Base-by-base conservation (phyloP, 805 yeast genomes). In the Yamadazyma phyllophila region DNA sequence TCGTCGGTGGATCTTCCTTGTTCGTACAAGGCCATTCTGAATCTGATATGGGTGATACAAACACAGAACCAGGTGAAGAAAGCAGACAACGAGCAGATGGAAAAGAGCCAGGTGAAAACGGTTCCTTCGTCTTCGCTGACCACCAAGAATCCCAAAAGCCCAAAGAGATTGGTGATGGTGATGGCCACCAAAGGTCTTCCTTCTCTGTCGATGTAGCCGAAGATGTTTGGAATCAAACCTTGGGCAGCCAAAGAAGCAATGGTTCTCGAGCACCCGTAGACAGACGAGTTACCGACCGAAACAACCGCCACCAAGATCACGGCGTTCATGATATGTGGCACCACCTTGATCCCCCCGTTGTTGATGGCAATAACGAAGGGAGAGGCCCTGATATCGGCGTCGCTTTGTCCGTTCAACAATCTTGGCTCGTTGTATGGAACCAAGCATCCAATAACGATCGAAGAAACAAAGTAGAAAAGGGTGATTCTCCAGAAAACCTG, bases 241-340 rank as follows among this genome's bases (percentile, higher is more conserved):
- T 83, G 87, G 45, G 78, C 81, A 15, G 89, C 83, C 57, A 85
- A 69, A 6, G 88, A 77, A 32, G 80, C 81, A 46, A 85, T 58
- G 12, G 88, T 73, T 74, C 92, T 78, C 38, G 89, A 83, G 48
- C 82, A 78, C 24, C 83, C 86, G 59, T 76, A 85, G 30, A 84
- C 79, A 2, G 90, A 78, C 20, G 89, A 80, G 69, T 84, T 85
- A 58, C 89, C 90, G 42, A 84, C 90, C 12, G 90, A 84, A 44
- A 84, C 66, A 29, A 85, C 89, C 3, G 90, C 83, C 49, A 85
- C 60, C 66, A 85, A 69, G 52, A 85, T 83, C 37, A 85, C 89
- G 24, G 82, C 87, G 61, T 85, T 85, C 73, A 85, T 82, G 48
- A 85, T 78, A 51, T 82, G 81, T 39, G 91, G 91, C 34, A 84